A percentile compares a stretch with the other conserved stretches of the same genome.
phyloP scores from a whole-genome alignment of 257 asterid genomes.

The Scutellaria barbata region DNA sequence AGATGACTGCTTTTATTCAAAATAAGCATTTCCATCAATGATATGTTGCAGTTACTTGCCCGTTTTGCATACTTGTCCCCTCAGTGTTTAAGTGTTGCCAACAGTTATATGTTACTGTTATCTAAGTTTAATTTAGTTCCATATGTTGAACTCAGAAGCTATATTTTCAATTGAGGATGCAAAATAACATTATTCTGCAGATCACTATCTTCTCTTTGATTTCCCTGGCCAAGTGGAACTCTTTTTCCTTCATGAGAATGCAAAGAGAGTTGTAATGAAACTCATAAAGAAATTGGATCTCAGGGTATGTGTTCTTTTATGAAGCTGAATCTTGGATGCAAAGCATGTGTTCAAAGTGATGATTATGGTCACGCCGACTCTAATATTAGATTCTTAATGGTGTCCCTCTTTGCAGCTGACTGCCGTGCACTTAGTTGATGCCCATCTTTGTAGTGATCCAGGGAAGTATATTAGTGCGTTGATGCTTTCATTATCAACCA shows the following conservation, averaged over 20 bases:
- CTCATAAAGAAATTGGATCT: slow-evolving; percentile 86
- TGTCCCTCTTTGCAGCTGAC: slow-evolving; percentile 68
- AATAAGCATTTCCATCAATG: slow-evolving; percentile 18
- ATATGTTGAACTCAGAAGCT: slow-evolving; percentile 4
- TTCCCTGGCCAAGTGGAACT: slow-evolving; percentile 99
- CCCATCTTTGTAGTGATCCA: slow-evolving; percentile 98
- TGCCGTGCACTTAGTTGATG: slow-evolving; percentile 92
- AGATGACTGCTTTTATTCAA: slow-evolving; percentile 14
- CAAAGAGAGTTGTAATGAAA: slow-evolving; percentile 74
- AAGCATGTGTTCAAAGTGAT: slow-evolving; percentile 17
- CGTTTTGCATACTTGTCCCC: slow-evolving; percentile 15
- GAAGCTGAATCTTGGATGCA: slow-evolving; percentile 19
- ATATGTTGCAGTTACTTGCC: slow-evolving; percentile 29
- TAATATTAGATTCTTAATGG: slow-evolving; percentile 1
- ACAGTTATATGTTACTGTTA: not conserved
- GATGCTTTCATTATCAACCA: slow-evolving; percentile 87
- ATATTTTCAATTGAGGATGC: slow-evolving; percentile 1
- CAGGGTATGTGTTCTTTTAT: slow-evolving; percentile 55
- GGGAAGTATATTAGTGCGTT: slow-evolving; percentile 93
- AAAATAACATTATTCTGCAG: slow-evolving; percentile 54
- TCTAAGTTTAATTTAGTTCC: slow-evolving; percentile 7
- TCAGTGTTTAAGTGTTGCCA: slow-evolving; percentile 13
- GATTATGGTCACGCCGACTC: not conserved
- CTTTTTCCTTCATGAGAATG: slow-evolving; percentile 88
- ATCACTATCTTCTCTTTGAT: slow-evolving; percentile 93